Base-by-base conservation (phyloP, 2,329 filamentous ascomycete species). In the Pseudogymnoascus sp. region DNA sequence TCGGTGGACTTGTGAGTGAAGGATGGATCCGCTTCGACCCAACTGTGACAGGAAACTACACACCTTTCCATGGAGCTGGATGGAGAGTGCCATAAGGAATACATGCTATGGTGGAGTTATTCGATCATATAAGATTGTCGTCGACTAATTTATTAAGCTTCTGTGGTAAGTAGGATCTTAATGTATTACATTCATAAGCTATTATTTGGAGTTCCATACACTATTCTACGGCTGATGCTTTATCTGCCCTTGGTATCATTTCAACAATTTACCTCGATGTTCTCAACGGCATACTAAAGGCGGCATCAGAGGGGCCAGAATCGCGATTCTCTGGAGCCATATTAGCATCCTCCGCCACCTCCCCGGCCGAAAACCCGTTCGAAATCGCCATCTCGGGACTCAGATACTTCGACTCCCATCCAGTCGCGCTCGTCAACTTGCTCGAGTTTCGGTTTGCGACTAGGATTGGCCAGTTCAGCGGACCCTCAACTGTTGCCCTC, bases 381-480 rank as follows among this genome's bases (percentile, higher is more conserved):
- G 59, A 38, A 2, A 61, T 28, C 36, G 59, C 59, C 59, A 46
- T 40, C 34, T 61, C 59, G 14, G 40, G 40, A 25, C 49, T 56
- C n/a, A 56, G 49, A 56, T 56, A 56, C 49, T 36, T 56, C 16
- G 49, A 56, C 16, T 56, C 49, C 49, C 49, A 36, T 21, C 49
- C 49, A 36, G 49, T 56, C 49, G 49, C 49, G 28, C 49, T 56
- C 9, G 49, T 56, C n/a, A 56, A 21, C 11, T 34, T 56, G 49
- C 49, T 34, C 34, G 49, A 36, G 28, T 56, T 56, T 34, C 59
- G 59, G 23, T 36, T 36, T 36, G 9, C 28, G 14, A 28, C 16
- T 11, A 56, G 9, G 12, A 21, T 62, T 59, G 60, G 60, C 60
- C 60, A 62, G 28, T 53, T 53, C 18, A 62, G 21, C 23, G 60